These are phyloP conservation scores for Tilletia indica DNA, from an alignment of 1,284 basidiomycete species.

Conservation along the genomic window DNA sequence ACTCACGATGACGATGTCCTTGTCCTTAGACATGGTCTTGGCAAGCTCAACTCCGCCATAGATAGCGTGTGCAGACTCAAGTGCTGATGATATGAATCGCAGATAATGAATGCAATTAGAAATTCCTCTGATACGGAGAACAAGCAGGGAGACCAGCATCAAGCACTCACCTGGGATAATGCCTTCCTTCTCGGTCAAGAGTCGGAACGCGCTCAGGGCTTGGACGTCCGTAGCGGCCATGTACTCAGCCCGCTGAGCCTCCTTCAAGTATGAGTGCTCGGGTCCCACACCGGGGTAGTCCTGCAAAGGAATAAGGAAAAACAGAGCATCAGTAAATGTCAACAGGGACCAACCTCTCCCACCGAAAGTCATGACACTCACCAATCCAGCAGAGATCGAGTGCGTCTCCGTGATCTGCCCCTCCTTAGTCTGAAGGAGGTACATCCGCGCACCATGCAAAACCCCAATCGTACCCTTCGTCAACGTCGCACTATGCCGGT, in stretches of 20 bases:
- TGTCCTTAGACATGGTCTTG: slow-evolving; percentile 76
- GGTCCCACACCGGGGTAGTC: slow-evolving; percentile 76
- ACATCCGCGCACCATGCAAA: slow-evolving; percentile 91
- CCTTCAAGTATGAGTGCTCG: slow-evolving; percentile 95
- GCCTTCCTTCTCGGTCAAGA: slow-evolving; percentile 87
- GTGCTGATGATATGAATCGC: slow-evolving; percentile 59
- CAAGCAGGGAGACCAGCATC: no score
- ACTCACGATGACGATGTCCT: slow-evolving; percentile 73
- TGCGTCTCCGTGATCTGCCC: slow-evolving; percentile 97
- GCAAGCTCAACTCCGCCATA: slow-evolving; percentile 86
- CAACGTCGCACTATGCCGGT: slow-evolving; percentile 86
- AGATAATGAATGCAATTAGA: no score
- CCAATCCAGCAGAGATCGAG: slow-evolving; percentile 87
- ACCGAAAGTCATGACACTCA: slow-evolving; percentile 62
- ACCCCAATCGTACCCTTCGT: slow-evolving; percentile 87
- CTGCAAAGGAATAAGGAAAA: slow-evolving; percentile 25
- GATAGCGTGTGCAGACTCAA: slow-evolving; percentile 93
- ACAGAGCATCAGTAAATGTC: neutral
- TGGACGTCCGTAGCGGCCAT: slow-evolving; percentile 88
- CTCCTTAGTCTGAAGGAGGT: slow-evolving; percentile 80
- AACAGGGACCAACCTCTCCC: neutral
- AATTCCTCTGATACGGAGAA: no score
- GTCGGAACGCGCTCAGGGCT: slow-evolving; percentile 85
- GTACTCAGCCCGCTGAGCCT: slow-evolving; percentile 89
- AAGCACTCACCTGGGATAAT: slow-evolving; percentile 73